phyloP scores from a whole-genome alignment of 73 alveolate genomes.

The Paramecium biaurelia region DNA sequence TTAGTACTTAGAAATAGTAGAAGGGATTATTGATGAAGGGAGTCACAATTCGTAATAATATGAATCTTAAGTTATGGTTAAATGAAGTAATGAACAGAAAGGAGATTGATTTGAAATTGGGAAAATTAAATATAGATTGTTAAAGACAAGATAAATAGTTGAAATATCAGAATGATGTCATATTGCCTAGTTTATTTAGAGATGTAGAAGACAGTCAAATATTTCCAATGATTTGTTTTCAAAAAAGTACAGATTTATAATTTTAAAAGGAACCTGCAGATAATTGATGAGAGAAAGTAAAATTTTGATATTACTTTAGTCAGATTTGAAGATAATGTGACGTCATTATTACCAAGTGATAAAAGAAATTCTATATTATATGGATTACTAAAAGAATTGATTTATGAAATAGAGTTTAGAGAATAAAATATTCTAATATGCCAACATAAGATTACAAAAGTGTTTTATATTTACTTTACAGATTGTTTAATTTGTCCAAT shows the following conservation, averaged over 20 bases:
- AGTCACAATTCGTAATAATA: not conserved
- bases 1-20: not conserved
- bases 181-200: not conserved
- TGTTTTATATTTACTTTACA: slow-evolving; percentile 12
- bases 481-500: not conserved
- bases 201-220: not conserved
- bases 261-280: slow-evolving; percentile 17
- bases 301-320: not conserved
- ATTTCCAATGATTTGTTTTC: not conserved
- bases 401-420: not conserved
- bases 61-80: not conserved
- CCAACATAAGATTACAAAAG: not conserved
- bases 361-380: not conserved
- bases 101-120: not conserved
- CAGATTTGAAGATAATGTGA: not conserved
- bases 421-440: not conserved
- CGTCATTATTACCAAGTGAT: not conserved
- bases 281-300: slow-evolving; percentile 26
- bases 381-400: not conserved
- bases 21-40: not conserved
- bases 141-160: not conserved
- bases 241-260: not conserved
- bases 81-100: not conserved
- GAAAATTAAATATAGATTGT: not conserved
- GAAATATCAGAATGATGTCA: not conserved